phyloP scores from a whole-genome alignment of 2,329 filamentous ascomycete species.

The Plectosphaerella plurivora region DNA sequence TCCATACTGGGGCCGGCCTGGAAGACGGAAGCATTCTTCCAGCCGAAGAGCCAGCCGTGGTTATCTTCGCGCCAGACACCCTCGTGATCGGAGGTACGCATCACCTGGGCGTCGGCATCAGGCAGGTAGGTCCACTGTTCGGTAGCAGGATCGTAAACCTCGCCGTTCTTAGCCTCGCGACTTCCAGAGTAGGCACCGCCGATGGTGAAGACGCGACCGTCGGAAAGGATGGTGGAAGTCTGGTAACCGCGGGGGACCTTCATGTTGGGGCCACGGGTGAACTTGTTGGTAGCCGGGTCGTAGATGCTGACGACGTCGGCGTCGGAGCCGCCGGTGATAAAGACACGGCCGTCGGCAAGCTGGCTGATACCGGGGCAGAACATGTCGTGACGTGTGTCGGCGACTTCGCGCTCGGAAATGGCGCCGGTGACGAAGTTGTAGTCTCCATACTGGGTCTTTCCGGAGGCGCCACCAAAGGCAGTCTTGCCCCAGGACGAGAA shows the following conservation, averaged over 20 bases:
- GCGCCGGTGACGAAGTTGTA: conserved; percentile 15
- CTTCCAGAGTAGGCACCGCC: conserved; percentile 50
- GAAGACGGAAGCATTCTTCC: conserved; percentile 45
- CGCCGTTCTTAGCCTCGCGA: conserved; percentile 47
- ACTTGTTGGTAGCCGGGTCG: conserved; percentile 29
- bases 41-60: conserved; percentile 26
- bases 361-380: conserved; percentile 52
- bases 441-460: conserved; percentile 15
- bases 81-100: conserved; percentile 44
- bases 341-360: conserved; percentile 40
- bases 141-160: conserved; percentile 41
- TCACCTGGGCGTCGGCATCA: conserved; percentile 38
- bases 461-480: conserved; percentile 15
- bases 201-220: conserved; percentile 53
- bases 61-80: conserved; percentile 42
- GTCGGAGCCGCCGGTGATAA: conserved; percentile 50
- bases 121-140: conserved; percentile 42
- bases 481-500: conserved; percentile 19
- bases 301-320: conserved; percentile 44
- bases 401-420: conserved; percentile 25
- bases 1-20: conserved; percentile 49
- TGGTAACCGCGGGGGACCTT: conserved; percentile 48
- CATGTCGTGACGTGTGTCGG: conserved; percentile 47
- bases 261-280: conserved; percentile 36
- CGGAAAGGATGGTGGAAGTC: conserved; percentile 40